Percentiles rank a stretch among this genome's conserved stretches.
Evolutionary conservation across 805 yeast genomes (phyloP).

Genomic region (Pichia nakasei): DNA sequence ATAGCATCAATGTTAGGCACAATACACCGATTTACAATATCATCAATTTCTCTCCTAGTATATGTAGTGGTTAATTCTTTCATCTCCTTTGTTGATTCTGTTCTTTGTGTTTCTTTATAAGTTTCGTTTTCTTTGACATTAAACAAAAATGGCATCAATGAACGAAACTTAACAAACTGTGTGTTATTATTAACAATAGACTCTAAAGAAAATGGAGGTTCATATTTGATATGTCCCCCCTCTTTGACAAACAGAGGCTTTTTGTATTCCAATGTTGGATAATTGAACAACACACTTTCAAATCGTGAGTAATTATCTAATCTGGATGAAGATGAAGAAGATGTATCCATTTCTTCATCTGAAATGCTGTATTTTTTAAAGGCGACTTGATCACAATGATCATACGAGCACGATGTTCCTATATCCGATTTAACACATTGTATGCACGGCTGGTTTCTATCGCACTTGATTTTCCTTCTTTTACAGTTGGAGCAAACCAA

Average conservation of each 20-base stretch:
- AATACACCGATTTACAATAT: conserved; percentile 4
- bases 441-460: conserved; percentile 22
- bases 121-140: neutral
- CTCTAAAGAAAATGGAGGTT: conserved; percentile 1
- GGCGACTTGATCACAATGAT: neutral
- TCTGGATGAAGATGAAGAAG: too few relatives aligned
- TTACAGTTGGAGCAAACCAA: conserved; percentile 27
- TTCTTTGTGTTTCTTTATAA: neutral
- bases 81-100: neutral
- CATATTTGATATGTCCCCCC: neutral
- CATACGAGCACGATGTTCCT: neutral
- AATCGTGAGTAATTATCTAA: neutral
- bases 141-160: conserved; percentile 2
- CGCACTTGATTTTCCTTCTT: conserved; percentile 25
- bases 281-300: conserved; percentile 1
- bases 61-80: neutral
- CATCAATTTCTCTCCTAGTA: conserved; percentile 1
- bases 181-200: conserved; percentile 3
- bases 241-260: conserved; percentile 1
- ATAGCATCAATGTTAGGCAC: conserved; percentile 14
- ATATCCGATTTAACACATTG: conserved; percentile 19
- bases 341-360: too few relatives aligned
- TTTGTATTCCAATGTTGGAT: conserved; percentile 1
- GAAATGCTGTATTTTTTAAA: too few relatives aligned
- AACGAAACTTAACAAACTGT: neutral